These are phyloP conservation scores for Pseudogymnoascus sp. DNA, from an alignment of 2,329 filamentous ascomycete species.

Conservation along the genomic window DNA sequence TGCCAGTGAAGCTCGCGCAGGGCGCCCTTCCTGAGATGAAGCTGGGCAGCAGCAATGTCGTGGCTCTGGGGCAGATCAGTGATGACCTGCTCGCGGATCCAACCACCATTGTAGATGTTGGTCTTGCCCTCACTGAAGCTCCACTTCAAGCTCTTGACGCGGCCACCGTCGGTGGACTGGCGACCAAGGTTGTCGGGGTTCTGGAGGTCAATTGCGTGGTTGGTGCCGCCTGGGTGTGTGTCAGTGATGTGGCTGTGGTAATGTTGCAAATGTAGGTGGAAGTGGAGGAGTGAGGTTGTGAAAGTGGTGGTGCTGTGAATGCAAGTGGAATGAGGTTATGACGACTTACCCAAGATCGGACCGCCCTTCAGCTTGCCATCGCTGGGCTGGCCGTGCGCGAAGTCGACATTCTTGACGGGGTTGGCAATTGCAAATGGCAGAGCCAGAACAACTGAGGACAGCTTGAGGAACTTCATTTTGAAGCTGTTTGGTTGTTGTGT, in stretches of 20 bases:
- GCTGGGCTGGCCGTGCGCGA: conserved; percentile 48
- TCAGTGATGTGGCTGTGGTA: conserved; percentile 14
- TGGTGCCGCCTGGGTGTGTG: conserved; percentile 49
- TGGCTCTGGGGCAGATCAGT: conserved; percentile 59
- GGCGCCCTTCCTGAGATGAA: conserved; percentile 60
- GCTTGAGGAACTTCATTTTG: background rate
- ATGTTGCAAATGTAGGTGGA: background rate
- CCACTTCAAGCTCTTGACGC: conserved; percentile 62
- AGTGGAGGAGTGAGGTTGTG: background rate
- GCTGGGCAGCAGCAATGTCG: conserved; percentile 61
- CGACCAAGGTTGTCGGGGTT: conserved; percentile 58
- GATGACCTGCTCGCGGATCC: conserved; percentile 59
- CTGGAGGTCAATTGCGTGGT: conserved; percentile 51
- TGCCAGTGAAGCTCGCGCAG: conserved; percentile 64
- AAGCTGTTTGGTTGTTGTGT: background rate
- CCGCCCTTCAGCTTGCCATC: conserved; percentile 51
- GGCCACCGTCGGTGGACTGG: conserved; percentile 54
- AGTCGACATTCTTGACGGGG: conserved; percentile 24
- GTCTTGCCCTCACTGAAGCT: conserved; percentile 63
- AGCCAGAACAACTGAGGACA: background rate
- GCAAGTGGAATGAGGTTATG: background rate
- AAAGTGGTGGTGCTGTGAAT: no score
- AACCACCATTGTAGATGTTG: conserved; percentile 54
- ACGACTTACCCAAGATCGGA: conserved; percentile 45
- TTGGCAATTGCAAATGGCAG: conserved; percentile 1